Evolutionary conservation across 768 basidiomycete genomes (phyloP), one percentile per base, ranked within the genome.

Genomic region (Mycena pura): DNA sequence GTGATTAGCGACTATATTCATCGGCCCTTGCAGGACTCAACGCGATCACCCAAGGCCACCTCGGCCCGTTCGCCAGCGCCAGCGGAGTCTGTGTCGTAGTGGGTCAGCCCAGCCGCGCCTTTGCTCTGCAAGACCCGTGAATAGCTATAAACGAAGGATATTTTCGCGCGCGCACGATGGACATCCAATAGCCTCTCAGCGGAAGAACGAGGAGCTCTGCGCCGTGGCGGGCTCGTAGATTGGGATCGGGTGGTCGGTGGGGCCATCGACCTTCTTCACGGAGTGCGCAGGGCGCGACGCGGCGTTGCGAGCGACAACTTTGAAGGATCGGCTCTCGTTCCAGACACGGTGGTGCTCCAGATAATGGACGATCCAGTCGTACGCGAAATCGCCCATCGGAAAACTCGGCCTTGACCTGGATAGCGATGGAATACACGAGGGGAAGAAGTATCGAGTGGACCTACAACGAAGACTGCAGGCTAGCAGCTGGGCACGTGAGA

Each of bases 241-340:
- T 9, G 53, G 53, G 31, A 43, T 27, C 15, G 53, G 53, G 31
- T 55, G 53, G n/a, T n/a, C n/a, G n/a, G n/a, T n/a, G n/a, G n/a
- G n/a, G 14, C 53, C 53, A 31, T 55, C 53, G 10, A 17, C 21
- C 19, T 43, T 40, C 17, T 40, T 40, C 17, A 44, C 13, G 6
- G 41, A 39, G 10, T 21, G 9, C 6, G 24, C 9, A 40, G 53
- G 53, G 14, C 53, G 25, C 13, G 25, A 19, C 25, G 25, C 24
- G 8, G 53, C 40, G 21, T 44, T 55, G 17, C 53, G 19, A 21
- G 53, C 53, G 19, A 55, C 36, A 40, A 55, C 53, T 32, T 55
- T 55, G 41, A 55, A 55, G 11, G 53, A 43, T 25, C 53, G 22
- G 53, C 53, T 55, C 28, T 43, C 39, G 53, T 31, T 39, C 53